Evolutionary conservation across 371 early-diverging fungal species (phyloP).

Genomic region (Blastocladiella emersonii): DNA sequence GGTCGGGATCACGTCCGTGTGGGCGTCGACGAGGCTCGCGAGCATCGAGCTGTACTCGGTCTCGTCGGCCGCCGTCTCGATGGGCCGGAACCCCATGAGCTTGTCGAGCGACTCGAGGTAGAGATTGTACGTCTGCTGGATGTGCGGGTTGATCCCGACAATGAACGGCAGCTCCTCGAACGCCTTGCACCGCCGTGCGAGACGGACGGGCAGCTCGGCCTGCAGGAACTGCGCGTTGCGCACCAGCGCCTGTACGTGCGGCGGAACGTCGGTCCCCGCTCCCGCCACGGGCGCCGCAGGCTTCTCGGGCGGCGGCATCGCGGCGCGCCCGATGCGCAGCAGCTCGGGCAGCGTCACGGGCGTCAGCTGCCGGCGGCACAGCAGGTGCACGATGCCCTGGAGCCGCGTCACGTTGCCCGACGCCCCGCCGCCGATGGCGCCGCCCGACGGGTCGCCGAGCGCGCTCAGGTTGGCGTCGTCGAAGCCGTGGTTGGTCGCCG

Average conservation of each 20-base stretch:
- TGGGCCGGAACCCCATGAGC: slow-evolving; percentile 35
- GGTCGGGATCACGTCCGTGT: slow-evolving; percentile 70
- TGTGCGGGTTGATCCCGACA: slow-evolving; percentile 80
- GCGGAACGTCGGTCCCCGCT: too few species aligned
- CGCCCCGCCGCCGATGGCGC: too few species aligned
- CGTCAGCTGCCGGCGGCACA: background rate
- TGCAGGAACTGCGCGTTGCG: slow-evolving; percentile 43
- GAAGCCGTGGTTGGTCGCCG: too few species aligned
- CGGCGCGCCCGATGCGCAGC: background rate
- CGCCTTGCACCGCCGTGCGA: slow-evolving; percentile 65
- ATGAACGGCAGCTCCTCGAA: slow-evolving; percentile 78
- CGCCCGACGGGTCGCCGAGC: too few species aligned
- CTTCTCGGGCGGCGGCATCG: background rate
- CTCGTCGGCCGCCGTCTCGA: slow-evolving; percentile 29
- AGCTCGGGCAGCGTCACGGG: background rate
- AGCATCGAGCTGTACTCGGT: slow-evolving; percentile 45
- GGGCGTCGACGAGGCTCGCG: slow-evolving; percentile 52
- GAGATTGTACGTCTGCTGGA: slow-evolving; percentile 57
- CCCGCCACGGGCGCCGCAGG: background rate
- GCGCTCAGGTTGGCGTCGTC: too few species aligned
- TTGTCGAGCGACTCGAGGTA: slow-evolving; percentile 69
- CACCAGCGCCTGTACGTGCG: background rate
- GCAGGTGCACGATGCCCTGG: background rate
- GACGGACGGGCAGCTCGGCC: slow-evolving; percentile 61
- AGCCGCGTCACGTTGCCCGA: too few species aligned